Percentiles rank a stretch among this genome's conserved stretches.
Evolutionary conservation across 768 basidiomycete genomes (phyloP).

Genomic region (Suillus americanus): DNA sequence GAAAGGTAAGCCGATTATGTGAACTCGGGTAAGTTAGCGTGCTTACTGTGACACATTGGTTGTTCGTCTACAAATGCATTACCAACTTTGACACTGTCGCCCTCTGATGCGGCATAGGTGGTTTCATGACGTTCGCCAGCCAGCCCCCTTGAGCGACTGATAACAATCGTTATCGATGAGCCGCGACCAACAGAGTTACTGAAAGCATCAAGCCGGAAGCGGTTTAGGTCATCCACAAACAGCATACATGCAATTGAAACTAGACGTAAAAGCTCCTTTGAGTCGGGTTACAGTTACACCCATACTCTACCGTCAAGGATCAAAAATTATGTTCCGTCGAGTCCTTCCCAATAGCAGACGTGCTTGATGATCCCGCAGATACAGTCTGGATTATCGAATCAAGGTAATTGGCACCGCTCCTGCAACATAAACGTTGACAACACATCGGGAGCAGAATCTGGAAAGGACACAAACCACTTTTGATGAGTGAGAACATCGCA

Average conservation of each 20-base stretch:
- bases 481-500: slow-evolving; percentile 92
- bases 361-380: slow-evolving; percentile 86
- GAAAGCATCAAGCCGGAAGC: not conserved
- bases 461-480: slow-evolving; percentile 64
- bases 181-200: not conserved
- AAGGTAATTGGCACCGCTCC: slow-evolving; percentile 91
- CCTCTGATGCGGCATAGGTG: not conserved
- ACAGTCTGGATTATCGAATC: slow-evolving; percentile 83
- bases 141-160: not conserved
- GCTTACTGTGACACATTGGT: too few species aligned
- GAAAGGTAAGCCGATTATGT: not conserved
- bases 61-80: too few species aligned
- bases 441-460: not conserved
- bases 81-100: not conserved
- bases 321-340: slow-evolving; percentile 89
- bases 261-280: not conserved
- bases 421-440: slow-evolving; percentile 24
- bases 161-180: not conserved
- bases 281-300: not conserved
- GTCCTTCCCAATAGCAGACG: slow-evolving; percentile 79
- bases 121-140: not conserved
- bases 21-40: too few species aligned
- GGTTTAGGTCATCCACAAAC: not conserved
- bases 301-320: slow-evolving; percentile 3
- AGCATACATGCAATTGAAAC: not conserved